Conservation (phyloP, 2,329 filamentous ascomycete species). For the Fusarium floridanum region DNA sequence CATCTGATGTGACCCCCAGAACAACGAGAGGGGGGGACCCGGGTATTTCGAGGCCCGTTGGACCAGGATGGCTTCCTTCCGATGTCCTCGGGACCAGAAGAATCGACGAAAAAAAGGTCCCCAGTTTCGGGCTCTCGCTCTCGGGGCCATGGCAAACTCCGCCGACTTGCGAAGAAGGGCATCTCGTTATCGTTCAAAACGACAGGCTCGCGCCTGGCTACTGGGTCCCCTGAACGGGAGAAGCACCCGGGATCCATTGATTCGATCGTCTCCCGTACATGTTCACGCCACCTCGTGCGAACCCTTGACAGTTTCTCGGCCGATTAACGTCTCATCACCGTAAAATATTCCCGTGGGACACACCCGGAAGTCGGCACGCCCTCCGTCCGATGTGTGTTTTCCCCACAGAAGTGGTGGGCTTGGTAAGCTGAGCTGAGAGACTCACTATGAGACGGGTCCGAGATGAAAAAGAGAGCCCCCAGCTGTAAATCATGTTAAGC, state of each 20-base stretch:
- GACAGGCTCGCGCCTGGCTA: not conserved
- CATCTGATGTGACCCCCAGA: slow-evolving; percentile 8
- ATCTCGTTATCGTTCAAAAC: slow-evolving; percentile 6
- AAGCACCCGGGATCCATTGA: slow-evolving; percentile 4
- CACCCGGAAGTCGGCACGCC: slow-evolving; percentile 14
- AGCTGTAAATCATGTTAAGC: slow-evolving; percentile 6
- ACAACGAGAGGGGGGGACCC: not conserved
- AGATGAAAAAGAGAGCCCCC: not conserved
- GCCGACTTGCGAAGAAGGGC: slow-evolving; percentile 4
- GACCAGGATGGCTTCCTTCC: slow-evolving; percentile 5
- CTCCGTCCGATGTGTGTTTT: not conserved
- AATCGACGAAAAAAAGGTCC: not conserved
- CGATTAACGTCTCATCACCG: slow-evolving; percentile 18
- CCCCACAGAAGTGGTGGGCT: not conserved
- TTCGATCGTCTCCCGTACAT: not conserved
- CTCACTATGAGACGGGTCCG: not conserved
- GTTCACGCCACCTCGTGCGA: slow-evolving; percentile 19
- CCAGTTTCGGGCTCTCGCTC: slow-evolving; percentile 23
- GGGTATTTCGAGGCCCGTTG: not conserved
- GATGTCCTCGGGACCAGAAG: slow-evolving; percentile 11
- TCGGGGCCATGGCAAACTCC: slow-evolving; percentile 21
- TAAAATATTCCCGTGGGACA: slow-evolving; percentile 20
- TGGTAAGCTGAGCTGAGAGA: not conserved
- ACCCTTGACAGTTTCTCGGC: slow-evolving; percentile 26
- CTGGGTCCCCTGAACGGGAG: slow-evolving; percentile 5